A percentile compares a stretch with the other conserved stretches of the same genome.
Evolutionary conservation across 2,329 filamentous ascomycete genomes (phyloP).

Genomic region (Ceratocystis huliohia): DNA sequence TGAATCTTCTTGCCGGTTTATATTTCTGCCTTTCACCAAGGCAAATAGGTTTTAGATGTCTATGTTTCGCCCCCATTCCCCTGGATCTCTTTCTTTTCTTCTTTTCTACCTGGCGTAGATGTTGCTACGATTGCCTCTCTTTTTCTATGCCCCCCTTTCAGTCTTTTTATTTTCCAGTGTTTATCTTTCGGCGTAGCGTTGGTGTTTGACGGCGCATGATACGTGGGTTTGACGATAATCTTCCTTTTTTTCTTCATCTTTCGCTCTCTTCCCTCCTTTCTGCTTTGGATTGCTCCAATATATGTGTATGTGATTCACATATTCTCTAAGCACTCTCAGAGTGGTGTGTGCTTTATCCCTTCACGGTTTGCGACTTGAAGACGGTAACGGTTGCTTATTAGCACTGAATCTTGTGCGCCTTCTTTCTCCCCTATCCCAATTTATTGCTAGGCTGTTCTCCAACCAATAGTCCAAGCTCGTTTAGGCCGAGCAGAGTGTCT

Average conservation of each 20-base stretch:
- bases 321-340: neutral
- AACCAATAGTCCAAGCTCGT: neutral
- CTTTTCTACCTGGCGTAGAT: slow-evolving; percentile 2
- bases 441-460: neutral
- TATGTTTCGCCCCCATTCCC: neutral
- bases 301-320: neutral
- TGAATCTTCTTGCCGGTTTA: neutral
- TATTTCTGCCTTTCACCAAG: neutral
- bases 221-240: neutral
- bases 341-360: neutral
- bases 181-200: slow-evolving; percentile 4
- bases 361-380: neutral
- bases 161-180: slow-evolving; percentile 2
- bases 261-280: neutral
- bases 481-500: neutral
- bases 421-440: neutral
- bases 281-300: neutral
- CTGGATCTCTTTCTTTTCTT: neutral
- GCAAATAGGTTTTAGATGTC: slow-evolving; percentile 6
- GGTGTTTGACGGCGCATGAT: neutral
- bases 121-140: neutral
- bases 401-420: neutral
- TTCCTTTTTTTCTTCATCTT: slow-evolving; percentile 6
- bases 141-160: neutral
- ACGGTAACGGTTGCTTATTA: neutral